Base-by-base conservation (phyloP, 202 grass and related monocot species). In the Alloteropsis angusta region DNA sequence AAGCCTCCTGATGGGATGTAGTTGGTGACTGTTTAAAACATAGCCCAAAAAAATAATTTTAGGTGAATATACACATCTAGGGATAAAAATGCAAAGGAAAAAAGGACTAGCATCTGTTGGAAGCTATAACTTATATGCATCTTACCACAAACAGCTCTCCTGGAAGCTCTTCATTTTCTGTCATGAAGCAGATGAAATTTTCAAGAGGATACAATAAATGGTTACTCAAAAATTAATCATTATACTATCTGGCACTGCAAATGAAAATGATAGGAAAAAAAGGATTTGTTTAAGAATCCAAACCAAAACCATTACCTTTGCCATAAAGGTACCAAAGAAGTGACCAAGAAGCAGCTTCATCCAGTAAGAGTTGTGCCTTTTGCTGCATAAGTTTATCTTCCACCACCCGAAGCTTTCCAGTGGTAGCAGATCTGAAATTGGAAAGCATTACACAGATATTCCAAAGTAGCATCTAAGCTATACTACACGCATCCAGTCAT, bases 321-420 rank as follows among this genome's bases (percentile, higher is more conserved):
- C 95, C 95, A 82, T 94, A 98, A 25, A 98, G 92, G 86, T 84
- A 89, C 95, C 89, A 98, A 85, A 98, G 89, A 82, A 98, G 92
- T 60, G 95, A 98, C 95, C 95, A 98, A 7, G 95, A 98, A 84
- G 92, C 89, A 74, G 95, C 95, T 85, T 98, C 95, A 39, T 98
- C 92, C 76, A 93, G 84, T 82, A 98, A 86, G 2, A 98, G 48
- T 53, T 82, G 84, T 44, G 95, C 85, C 71, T 98, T 98, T 88
- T 94, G 95, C 79, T 92, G 88, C 87, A 92, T 89, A 78, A 98
- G 82, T 77, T 90, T 98, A 74, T 98, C 85, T 30, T 94, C 91
- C 52, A 94, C 71, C 61, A 92, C 46, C 13, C 89, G 56, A 45
- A 94, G 87, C 71, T 89, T 88, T 65, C 87, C 89, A 21, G 83